phyloP scores from a whole-genome alignment of 1,139 yeast species.

The Candida sanyaensis region DNA sequence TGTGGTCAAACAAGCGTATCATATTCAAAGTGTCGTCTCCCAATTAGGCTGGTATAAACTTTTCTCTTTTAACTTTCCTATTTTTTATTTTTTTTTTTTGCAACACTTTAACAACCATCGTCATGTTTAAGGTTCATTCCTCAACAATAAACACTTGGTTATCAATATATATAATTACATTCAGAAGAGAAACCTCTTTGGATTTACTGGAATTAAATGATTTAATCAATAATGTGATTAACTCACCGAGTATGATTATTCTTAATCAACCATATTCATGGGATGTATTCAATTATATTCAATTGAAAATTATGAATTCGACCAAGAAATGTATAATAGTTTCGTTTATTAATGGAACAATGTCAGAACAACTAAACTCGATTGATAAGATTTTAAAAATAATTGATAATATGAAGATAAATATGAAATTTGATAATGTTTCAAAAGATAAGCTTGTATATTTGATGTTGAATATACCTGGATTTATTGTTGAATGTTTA shows the following conservation, averaged over 20 bases:
- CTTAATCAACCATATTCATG: constrained; percentile 5
- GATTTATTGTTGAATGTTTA: constrained; percentile 7
- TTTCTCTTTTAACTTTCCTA: background rate
- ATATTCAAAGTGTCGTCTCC: too few species aligned
- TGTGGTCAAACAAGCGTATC: too few species aligned
- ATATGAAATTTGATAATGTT: constrained; percentile 4
- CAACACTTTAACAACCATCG: background rate
- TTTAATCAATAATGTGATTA: background rate
- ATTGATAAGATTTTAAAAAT: constrained; percentile 3
- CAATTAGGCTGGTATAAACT: too few species aligned
- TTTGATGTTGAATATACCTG: constrained; percentile 13
- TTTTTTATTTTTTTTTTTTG: background rate
- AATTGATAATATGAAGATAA: constrained; percentile 2
- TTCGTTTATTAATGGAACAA: background rate
- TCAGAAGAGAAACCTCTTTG: background rate
- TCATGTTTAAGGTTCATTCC: constrained; percentile 8
- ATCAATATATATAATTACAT: constrained; percentile 6
- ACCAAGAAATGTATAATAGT: constrained; percentile 3
- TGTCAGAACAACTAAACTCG: constrained; percentile 2
- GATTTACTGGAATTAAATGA: background rate
- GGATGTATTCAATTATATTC: constrained; percentile 10
- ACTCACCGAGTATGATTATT: background rate
- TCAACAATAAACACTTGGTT: constrained; percentile 9
- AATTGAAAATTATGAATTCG: constrained; percentile 6
- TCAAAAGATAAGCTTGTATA: constrained; percentile 11